phyloP scores from a whole-genome alignment of 371 early-diverging fungal genomes.

The Umbelopsis sp. region DNA sequence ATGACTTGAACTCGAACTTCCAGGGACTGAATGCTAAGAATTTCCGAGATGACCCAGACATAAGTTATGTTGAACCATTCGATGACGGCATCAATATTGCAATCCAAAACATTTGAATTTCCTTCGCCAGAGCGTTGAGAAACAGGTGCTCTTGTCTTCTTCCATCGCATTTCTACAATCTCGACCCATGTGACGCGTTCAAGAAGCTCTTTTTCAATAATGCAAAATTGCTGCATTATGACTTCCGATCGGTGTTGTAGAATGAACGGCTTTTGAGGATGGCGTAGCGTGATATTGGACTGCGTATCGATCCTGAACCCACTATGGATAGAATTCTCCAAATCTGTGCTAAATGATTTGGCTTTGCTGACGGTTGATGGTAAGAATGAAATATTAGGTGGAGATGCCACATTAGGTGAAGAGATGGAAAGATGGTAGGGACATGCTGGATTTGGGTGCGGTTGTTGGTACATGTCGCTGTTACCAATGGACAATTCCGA shows the following conservation, averaged over 20 bases:
- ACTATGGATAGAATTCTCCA: background rate
- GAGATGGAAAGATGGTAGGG: conserved; percentile 18
- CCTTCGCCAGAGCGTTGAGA: background rate
- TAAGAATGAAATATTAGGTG: background rate
- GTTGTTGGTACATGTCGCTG: background rate
- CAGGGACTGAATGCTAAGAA: conserved; percentile 36
- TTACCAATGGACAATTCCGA: background rate
- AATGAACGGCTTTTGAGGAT: conserved; percentile 40
- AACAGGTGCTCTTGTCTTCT: conserved; percentile 27
- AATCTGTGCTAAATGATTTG: background rate
- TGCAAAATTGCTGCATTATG: conserved; percentile 56
- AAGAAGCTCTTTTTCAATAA: conserved; percentile 57
- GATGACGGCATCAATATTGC: background rate
- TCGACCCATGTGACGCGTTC: conserved; percentile 63
- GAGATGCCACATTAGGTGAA: background rate
- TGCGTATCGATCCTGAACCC: background rate
- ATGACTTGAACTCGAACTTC: conserved; percentile 43
- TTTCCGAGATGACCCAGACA: conserved; percentile 56
- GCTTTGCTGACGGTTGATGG: background rate
- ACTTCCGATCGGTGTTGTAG: conserved; percentile 45
- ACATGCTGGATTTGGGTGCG: conserved; percentile 29
- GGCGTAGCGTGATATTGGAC: background rate
- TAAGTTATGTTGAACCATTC: conserved; percentile 30
- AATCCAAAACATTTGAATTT: background rate
- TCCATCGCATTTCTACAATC: conserved; percentile 56